Percentiles rank a stretch among this genome's conserved stretches.
Evolutionary conservation across 257 asterid genomes (phyloP).

Genomic region (Solanum sparsipilum): DNA sequence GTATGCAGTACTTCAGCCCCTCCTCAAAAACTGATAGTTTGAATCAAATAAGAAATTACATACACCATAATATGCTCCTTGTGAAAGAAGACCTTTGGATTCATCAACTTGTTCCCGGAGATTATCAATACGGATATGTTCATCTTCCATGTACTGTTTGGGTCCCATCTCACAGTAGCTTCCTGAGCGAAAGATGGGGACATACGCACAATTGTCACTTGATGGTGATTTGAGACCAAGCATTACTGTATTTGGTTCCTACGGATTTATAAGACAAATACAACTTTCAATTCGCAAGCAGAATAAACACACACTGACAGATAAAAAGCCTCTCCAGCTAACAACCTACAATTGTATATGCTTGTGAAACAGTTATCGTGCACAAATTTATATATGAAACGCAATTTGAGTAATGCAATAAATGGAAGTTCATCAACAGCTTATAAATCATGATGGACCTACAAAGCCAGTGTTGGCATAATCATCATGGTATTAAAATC

Average conservation of each 20-base stretch:
- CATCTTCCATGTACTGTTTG: conserved; percentile 80
- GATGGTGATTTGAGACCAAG: conserved; percentile 29
- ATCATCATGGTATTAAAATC: neutral
- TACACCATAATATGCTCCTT: conserved; percentile 87
- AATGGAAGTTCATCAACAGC: neutral
- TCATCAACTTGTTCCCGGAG: conserved; percentile 42
- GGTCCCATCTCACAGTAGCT: conserved; percentile 82
- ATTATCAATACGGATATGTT: conserved; percentile 62
- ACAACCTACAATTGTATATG: neutral
- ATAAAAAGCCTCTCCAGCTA: neutral
- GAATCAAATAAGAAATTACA: conserved; percentile 17
- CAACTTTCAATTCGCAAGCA: neutral
- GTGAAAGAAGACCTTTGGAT: conserved; percentile 28
- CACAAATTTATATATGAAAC: neutral
- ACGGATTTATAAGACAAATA: neutral
- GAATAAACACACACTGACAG: neutral
- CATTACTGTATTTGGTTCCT: conserved; percentile 32
- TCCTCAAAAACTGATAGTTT: neutral
- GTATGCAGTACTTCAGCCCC: neutral
- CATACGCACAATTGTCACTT: conserved; percentile 41
- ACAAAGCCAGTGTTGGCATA: neutral
- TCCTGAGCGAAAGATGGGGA: conserved; percentile 65
- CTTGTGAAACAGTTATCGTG: neutral
- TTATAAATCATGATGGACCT: neutral
- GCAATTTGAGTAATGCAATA: neutral